phyloP scores from a whole-genome alignment of 257 asterid genomes.

The Solanum ossicruentum region DNA sequence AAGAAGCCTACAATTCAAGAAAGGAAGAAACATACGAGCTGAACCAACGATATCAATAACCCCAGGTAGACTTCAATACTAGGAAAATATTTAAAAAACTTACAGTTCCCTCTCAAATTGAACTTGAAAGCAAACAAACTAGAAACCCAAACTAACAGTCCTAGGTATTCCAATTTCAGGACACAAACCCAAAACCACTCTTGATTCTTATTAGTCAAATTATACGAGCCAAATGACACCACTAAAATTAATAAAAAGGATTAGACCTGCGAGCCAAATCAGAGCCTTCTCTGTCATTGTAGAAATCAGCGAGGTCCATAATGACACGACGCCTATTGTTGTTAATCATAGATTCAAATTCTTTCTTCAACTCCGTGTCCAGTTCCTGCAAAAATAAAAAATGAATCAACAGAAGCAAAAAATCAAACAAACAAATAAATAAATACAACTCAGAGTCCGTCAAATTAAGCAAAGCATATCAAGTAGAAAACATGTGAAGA shows the following conservation, averaged over 20 bases:
- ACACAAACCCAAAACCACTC: neutral
- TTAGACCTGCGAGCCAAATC: conserved; percentile 77
- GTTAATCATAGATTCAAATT: conserved; percentile 47
- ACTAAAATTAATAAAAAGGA: neutral
- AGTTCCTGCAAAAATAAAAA: conserved; percentile 35
- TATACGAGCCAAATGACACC: neutral
- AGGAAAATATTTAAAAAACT: neutral
- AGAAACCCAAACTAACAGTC: neutral
- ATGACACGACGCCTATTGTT: conserved; percentile 68
- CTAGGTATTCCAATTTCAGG: neutral
- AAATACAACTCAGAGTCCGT: neutral
- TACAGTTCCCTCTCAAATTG: neutral
- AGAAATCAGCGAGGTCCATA: conserved; percentile 69
- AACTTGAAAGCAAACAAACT: neutral
- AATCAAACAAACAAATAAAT: neutral
- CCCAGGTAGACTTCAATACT: neutral
- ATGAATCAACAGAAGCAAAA: neutral
- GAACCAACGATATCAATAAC: neutral
- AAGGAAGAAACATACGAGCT: neutral
- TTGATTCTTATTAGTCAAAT: neutral
- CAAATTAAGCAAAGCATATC: neutral
- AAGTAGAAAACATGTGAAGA: neutral
- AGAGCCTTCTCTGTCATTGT: conserved; percentile 66
- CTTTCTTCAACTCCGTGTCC: conserved; percentile 39
- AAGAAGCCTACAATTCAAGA: conserved; percentile 44